Base-by-base conservation (phyloP, 2,329 filamentous ascomycete species). In the Lomentospora prolificans region DNA sequence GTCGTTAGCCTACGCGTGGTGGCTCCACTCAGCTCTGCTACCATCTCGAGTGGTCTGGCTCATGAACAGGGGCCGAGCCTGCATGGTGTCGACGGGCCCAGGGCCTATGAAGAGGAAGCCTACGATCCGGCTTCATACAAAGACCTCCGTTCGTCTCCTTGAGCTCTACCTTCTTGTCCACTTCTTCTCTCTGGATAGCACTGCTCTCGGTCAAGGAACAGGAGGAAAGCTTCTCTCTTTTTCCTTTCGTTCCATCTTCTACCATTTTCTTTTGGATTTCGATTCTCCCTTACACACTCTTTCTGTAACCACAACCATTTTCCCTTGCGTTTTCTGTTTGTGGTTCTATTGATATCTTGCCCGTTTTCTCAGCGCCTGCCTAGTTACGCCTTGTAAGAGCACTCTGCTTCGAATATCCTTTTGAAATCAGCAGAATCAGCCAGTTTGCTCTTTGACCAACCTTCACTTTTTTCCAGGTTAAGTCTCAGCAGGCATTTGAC, bases 211-310 rank as follows among this genome's bases (percentile, higher is more conserved):
- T 39, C 33, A 39, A 39, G 14, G 4, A 3, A 39, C 33, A 39
- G 33, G 17, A 39, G 33, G 33, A 39, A 55, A 52, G 39, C 53
- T 4, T 53, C 55, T 58, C 54, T 54, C 24, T 30, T 33, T 27
- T 39, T 8, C n/a, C 17, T 33, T 55, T 22, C 22, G 22, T 19
- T 48, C 8, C 24, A 6, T 28, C 12, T 48, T 31, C 19, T 55
- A 9, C 24, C 22, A 30, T 14, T 17, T 24, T 46, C 22, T 27
- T 22, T 19, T 48, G 31, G 22, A 39, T 55, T 50, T n/a, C 31
- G 9, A 8, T 55, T 48, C n/a, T 44, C 10, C 36, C 24, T 55
- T 5, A 24, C 9, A 17, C 14, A n/a, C n/a, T 31, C 39, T 55
- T 28, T 50, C 46, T 50, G 46, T 50, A 28, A 19, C 25, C 46